These are phyloP conservation scores for Angophora floribunda DNA, from an alignment of 345 rosid species.

Conservation along the genomic window DNA sequence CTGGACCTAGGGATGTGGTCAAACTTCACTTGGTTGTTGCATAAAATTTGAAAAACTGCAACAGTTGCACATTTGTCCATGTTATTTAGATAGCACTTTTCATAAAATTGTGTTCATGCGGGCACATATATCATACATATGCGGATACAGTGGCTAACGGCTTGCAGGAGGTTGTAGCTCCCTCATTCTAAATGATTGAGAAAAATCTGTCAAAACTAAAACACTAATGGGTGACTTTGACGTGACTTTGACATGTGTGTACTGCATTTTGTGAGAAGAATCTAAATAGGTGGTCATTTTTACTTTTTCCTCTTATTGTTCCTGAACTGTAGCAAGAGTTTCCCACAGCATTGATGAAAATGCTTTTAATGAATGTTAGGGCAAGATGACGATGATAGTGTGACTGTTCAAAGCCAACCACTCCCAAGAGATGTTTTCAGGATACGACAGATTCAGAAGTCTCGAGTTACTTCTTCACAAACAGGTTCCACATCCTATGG, in stretches of 20 bases:
- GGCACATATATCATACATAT: neutral
- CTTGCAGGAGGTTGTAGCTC: neutral
- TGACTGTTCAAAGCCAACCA: constrained; percentile 75
- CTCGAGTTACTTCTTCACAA: constrained; percentile 62
- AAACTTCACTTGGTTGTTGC: neutral
- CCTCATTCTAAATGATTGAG: neutral
- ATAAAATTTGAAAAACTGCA: neutral
- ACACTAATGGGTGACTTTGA: neutral
- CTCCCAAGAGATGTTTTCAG: constrained; percentile 65
- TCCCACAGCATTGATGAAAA: neutral
- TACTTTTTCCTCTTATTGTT: neutral
- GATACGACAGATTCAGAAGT: constrained; percentile 69
- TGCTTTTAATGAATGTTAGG: constrained; percentile 17
- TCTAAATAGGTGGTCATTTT: neutral
- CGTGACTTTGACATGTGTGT: neutral
- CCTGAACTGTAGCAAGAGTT: neutral
- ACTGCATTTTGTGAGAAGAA: neutral
- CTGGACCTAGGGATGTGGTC: neutral
- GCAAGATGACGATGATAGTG: constrained; percentile 66
- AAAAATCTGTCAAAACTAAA: neutral
- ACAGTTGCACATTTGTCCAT: neutral
- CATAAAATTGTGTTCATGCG: neutral
- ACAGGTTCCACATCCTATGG: constrained; percentile 85
- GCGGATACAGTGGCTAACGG: neutral
- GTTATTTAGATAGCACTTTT: neutral